Conservation (phyloP, 108 stramenopile genomes). For the Seminavis robusta region DNA sequence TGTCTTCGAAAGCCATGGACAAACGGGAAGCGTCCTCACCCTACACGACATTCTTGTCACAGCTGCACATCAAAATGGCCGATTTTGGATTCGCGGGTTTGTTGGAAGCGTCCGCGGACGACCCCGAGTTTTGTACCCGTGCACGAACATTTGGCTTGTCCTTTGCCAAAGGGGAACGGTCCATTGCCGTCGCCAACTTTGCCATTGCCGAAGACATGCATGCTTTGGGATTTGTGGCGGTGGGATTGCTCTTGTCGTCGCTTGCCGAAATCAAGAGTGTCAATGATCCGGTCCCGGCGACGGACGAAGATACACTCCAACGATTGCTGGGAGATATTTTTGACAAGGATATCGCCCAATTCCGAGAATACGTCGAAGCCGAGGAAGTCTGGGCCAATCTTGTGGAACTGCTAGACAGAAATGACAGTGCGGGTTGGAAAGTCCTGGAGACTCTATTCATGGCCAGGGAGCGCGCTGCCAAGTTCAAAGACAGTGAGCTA, state of each 20-base stretch:
- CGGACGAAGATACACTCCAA: constrained; percentile 83
- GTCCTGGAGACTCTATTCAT: constrained; percentile 58
- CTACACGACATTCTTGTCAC: constrained; percentile 30
- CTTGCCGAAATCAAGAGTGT: constrained; percentile 58
- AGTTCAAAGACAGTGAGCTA: constrained; percentile 29
- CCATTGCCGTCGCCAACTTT: constrained; percentile 43
- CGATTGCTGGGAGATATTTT: constrained; percentile 74
- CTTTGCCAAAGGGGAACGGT: constrained; percentile 25
- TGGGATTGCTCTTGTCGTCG: constrained; percentile 61
- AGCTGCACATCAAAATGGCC: constrained; percentile 50
- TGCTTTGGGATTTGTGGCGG: constrained; percentile 80
- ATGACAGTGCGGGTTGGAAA: constrained; percentile 75
- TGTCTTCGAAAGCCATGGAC: constrained; percentile 56
- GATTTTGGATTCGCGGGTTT: constrained; percentile 74
- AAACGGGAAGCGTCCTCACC: constrained; percentile 63
- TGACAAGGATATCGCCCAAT: constrained; percentile 69
- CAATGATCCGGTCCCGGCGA: constrained; percentile 56
- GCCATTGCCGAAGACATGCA: constrained; percentile 82
- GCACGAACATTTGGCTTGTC: constrained; percentile 62
- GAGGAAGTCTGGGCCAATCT: constrained; percentile 74
- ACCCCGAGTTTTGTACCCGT: constrained; percentile 56
- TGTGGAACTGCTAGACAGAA: constrained; percentile 61
- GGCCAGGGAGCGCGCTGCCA: constrained; percentile 61
- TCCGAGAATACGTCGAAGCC: constrained; percentile 76
- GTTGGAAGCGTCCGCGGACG: constrained; percentile 46